Evolutionary conservation across 257 asterid species (phyloP).

Genomic region (Scutellaria minor): DNA sequence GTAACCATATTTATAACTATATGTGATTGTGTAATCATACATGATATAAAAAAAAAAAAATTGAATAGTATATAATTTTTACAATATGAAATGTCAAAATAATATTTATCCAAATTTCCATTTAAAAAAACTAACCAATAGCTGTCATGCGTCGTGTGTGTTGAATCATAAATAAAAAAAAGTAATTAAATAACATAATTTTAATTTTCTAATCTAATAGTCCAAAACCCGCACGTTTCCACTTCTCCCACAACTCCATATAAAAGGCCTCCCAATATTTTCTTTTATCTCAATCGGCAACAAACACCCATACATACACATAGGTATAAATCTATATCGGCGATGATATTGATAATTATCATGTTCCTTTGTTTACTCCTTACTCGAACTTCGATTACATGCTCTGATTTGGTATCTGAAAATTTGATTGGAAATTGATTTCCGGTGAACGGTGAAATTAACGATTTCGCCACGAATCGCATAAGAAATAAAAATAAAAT

Average conservation of each 20-base stretch:
- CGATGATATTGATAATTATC: neutral
- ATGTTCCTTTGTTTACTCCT: constrained; percentile 1
- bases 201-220: no score
- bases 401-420: constrained; percentile 12
- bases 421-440: constrained; percentile 22
- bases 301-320: constrained; percentile 13
- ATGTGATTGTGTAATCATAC: no score
- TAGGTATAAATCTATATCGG: neutral
- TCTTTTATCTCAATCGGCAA: neutral
- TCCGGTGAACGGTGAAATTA: neutral
- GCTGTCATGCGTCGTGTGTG: no score
- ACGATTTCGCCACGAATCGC: constrained; percentile 15
- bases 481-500: neutral
- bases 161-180: no score
- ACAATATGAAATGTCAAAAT: no score
- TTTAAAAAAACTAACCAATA: no score
- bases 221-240: neutral
- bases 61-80: no score
- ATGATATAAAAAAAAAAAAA: no score
- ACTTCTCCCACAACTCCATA: neutral
- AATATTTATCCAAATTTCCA: no score
- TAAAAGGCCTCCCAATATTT: constrained; percentile 17
- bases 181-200: no score
- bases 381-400: constrained; percentile 1
- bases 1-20: no score